Base-by-base conservation (phyloP, 2,329 filamentous ascomycete genomes). In the Aureobasidium sp. region DNA sequence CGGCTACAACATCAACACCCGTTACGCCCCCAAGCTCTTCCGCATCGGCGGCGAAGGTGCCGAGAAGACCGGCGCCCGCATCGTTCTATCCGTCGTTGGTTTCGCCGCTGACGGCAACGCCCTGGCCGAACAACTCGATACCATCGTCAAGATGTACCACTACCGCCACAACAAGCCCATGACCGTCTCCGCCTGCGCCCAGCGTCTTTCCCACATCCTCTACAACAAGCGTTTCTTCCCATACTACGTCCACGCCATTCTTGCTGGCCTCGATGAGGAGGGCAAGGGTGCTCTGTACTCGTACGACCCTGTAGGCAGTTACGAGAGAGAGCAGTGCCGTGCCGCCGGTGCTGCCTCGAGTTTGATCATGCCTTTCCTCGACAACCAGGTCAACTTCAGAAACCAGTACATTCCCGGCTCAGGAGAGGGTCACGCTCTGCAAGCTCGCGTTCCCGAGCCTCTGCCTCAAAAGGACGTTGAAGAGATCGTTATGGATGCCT, bases 351-450 rank as follows among this genome's bases (percentile, higher is more conserved):
- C 94, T 13, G 88, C 91, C 59, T 69, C 66, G 51, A 94, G 90
- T 71, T 79, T 99, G 76, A 99, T 99, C 77, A 99, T 97, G 90
- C 94, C 94, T 1, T 99, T 99, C 82, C 79, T 99, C 72, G 94
- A 99, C 77, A 99, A 99, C 76, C 95, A 99, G 78, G 94, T 99
- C 80, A 97, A 97, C 80, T 93, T 93, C 82, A 99, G 97, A 84
- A 99, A 99, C 76, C 93, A 97, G 80, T 96, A 96, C 74, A 82
- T 94, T 61, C 91, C 93, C 11, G 90, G 88, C 50, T 93, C 89
- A 69, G 91, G 91, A 61, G 83, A 84, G 64, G 93, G 93, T 47
- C 89, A 96, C 76, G 87, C 86, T 59, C 79, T 97, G 69, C 78
- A 89, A 78, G 84, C 88, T 76, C 83, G 87, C 68, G 82, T 85